Percentiles rank a stretch among this genome's conserved stretches.
These are phyloP conservation scores for Ceratocystis ficicola DNA, from an alignment of 2,329 filamentous ascomycete species.

Conservation along the genomic window DNA sequence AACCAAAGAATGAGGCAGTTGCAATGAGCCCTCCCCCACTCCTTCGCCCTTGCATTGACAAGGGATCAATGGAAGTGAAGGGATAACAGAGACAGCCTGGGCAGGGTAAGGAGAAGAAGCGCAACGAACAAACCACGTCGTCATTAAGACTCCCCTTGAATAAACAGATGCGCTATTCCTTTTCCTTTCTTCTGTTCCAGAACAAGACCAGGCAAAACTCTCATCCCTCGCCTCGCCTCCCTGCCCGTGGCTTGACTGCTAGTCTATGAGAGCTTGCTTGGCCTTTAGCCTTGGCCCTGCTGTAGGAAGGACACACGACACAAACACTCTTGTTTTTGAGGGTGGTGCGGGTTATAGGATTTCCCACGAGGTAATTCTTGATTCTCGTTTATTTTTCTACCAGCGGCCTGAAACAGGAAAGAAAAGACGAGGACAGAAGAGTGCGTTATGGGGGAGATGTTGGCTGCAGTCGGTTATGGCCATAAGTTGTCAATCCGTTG, in stretches of 20 bases:
- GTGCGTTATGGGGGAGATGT: background rate
- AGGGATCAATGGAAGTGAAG: background rate
- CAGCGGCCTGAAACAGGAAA: conserved; percentile 2
- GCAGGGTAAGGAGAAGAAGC: background rate
- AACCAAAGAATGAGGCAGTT: background rate
- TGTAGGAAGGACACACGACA: background rate
- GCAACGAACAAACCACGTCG: background rate
- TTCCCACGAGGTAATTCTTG: background rate
- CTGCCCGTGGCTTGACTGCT: background rate
- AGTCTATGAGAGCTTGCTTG: too few relatives aligned
- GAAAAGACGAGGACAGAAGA: background rate
- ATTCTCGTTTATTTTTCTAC: conserved; percentile 1
- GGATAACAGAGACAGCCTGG: background rate
- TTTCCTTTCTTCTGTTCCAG: conserved; percentile 2
- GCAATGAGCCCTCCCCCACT: background rate
- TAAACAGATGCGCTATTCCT: background rate
- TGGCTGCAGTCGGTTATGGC: background rate
- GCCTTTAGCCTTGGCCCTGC: background rate
- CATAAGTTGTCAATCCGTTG: background rate
- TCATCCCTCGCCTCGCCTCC: background rate
- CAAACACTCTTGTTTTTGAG: too few relatives aligned
- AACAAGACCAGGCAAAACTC: background rate
- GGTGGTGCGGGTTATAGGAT: background rate
- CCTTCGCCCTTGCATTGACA: background rate
- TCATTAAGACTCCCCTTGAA: background rate